Conservation (phyloP, 495 filamentous ascomycete genomes). For the Tricharina praecox region DNA sequence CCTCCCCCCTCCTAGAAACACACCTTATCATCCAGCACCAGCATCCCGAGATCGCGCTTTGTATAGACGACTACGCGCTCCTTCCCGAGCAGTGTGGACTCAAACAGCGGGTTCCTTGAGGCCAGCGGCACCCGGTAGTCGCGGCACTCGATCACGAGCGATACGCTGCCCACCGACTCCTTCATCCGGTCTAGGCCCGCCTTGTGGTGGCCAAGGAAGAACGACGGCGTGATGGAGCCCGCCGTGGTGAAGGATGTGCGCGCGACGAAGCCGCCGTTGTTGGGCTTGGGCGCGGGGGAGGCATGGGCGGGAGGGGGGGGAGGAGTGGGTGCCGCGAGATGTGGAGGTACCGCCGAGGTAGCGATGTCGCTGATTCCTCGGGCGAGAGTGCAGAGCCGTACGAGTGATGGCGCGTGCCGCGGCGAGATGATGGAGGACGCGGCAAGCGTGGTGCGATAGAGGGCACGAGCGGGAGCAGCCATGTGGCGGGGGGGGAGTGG, state of each 20-base stretch:
- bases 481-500: too few relatives aligned
- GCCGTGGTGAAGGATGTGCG: constrained; percentile 50
- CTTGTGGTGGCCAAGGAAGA: constrained; percentile 91
- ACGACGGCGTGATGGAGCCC: constrained; percentile 66
- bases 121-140: constrained; percentile 82
- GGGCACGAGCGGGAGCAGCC: too few relatives aligned
- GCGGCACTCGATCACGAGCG: constrained; percentile 85
- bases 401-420: too few relatives aligned
- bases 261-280: too few relatives aligned
- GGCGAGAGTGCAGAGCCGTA: too few relatives aligned
- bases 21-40: constrained; percentile 17
- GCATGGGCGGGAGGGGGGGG: constrained; percentile 33
- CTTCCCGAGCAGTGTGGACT: constrained; percentile 48
- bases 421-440: too few relatives aligned
- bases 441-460: too few relatives aligned
- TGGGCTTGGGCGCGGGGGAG: constrained; percentile 53
- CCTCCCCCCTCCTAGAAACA: neutral
- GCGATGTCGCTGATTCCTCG: too few relatives aligned
- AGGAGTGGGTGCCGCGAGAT: too few relatives aligned
- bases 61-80: constrained; percentile 79
- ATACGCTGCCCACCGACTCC: constrained; percentile 58
- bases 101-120: constrained; percentile 81
- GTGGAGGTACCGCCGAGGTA: too few relatives aligned
- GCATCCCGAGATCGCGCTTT: constrained; percentile 55
- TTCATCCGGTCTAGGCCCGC: constrained; percentile 75